Percentiles rank a stretch among this genome's conserved stretches.
phyloP scores from a whole-genome alignment of 768 basidiomycete genomes.

The Trametes punicea region DNA sequence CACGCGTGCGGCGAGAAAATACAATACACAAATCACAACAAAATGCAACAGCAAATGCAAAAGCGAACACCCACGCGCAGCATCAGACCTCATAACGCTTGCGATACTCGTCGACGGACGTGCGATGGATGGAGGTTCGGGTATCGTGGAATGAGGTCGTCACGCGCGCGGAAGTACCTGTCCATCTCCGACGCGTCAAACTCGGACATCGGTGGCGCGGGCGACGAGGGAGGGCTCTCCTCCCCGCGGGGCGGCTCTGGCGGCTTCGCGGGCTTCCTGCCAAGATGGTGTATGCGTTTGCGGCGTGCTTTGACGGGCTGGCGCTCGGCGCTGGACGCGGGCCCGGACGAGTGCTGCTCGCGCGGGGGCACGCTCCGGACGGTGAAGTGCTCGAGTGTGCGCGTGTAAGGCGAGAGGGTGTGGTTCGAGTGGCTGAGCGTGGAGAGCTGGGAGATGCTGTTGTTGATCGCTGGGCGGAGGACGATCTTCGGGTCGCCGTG shows the following conservation, averaged over 20 bases:
- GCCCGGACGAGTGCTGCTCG: conserved; percentile 32
- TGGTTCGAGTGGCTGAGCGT: conserved; percentile 88
- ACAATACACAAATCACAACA: conserved; percentile 13
- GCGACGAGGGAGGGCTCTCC: conserved; percentile 25
- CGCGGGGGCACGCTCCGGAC: conserved; percentile 84
- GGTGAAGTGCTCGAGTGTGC: conserved; percentile 86
- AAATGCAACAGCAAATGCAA: conserved; percentile 1
- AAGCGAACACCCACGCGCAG: background rate
- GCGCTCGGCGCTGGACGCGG: conserved; percentile 38
- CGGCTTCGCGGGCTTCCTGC: conserved; percentile 27
- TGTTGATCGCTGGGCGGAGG: conserved; percentile 62
- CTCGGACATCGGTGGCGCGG: conserved; percentile 43
- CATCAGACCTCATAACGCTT: conserved; percentile 7
- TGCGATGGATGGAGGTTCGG: conserved; percentile 28
- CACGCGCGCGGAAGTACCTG: conserved; percentile 56
- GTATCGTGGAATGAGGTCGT: conserved; percentile 29
- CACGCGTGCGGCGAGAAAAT: conserved; percentile 3
- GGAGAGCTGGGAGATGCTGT: conserved; percentile 80
- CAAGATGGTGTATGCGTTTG: conserved; percentile 67
- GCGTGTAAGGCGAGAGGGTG: conserved; percentile 91
- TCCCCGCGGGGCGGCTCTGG: conserved; percentile 3
- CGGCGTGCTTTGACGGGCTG: conserved; percentile 69
- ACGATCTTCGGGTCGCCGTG: conserved; percentile 54
- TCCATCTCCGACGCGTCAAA: conserved; percentile 76
- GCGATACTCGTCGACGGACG: conserved; percentile 19